Base-by-base conservation (phyloP, 1,284 basidiomycete species). In the Rugosomyces carneus region DNA sequence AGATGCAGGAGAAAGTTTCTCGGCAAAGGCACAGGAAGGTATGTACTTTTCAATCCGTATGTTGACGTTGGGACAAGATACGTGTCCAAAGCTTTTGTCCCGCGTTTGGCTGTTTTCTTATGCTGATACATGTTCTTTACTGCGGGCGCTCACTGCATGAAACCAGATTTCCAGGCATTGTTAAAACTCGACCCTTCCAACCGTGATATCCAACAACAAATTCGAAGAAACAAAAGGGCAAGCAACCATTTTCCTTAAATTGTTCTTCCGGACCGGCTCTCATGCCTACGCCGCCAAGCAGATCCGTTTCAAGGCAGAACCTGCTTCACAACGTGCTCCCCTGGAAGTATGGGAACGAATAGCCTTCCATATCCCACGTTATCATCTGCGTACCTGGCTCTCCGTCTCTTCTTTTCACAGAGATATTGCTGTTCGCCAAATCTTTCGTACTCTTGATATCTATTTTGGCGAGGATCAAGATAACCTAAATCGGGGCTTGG, bases 291-390 rank as follows among this genome's bases (percentile, higher is more conserved):
- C n/a, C 44, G 34, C 24, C 34, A 35, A 47, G 44, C 47, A 80
- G 72, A 77, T 79, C 36, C 73, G 70, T 43, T 76, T 76, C 53
- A 64, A 68, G 26, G 61, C 67, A 52, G 72, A 75, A 47, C 78
- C 80, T 5, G 75, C 79, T 1, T 76, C 72, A 3, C 78, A 76
- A 50, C 72, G 78, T 24, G 70, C 73, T 13, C 81, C 81, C 0
- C 65, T 70, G 3, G 81, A 84, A 64, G 70, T 83, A 32, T 84
- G 81, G 81, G 78, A 80, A 46, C 68, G 74, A 19, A 79, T 84
- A 44, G 80, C 80, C 3, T 60, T 65, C 34, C 72, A 75, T 52
- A 78, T 77, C 29, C 79, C 81, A 7, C 73, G 80, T 4, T 77
- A 79, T 52, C 75, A 81, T 57, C 73, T 84, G 19, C 73, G 81